Conservation (phyloP, 345 rosid genomes). For the Eucalyptus albens region DNA sequence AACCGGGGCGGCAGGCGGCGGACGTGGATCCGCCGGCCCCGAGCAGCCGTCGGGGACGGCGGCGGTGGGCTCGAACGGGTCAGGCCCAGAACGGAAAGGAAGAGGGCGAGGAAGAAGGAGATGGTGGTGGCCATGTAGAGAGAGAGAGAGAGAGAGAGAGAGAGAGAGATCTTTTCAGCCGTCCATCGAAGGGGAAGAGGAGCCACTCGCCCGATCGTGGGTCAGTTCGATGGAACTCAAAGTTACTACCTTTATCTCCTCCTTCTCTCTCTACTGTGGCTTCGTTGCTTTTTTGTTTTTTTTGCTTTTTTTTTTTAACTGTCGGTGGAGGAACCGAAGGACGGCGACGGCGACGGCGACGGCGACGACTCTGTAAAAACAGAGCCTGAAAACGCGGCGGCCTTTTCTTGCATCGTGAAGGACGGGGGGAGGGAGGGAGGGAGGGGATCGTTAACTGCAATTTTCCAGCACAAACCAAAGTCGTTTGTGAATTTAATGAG, state of each 20-base stretch:
- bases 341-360: neutral
- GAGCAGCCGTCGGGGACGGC: conserved; percentile 29
- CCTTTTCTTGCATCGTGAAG: neutral
- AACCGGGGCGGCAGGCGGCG: conserved; percentile 61
- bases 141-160: too few relatives aligned
- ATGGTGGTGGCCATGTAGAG: neutral
- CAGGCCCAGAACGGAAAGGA: conserved; percentile 3
- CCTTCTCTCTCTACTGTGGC: neutral
- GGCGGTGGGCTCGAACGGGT: conserved; percentile 11
- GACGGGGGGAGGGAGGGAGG: neutral
- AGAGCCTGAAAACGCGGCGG: neutral
- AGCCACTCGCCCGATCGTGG: neutral
- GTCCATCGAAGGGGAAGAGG: too few relatives aligned
- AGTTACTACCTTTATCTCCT: neutral
- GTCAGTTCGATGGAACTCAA: neutral
- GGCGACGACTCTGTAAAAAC: neutral
- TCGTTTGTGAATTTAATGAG: neutral
- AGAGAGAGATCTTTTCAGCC: too few relatives aligned
- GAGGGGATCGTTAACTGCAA: neutral
- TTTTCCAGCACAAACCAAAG: neutral
- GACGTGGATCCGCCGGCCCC: conserved; percentile 80
- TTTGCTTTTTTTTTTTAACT: neutral
- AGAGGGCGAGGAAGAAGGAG: neutral
- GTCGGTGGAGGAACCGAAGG: neutral
- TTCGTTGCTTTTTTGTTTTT: neutral